phyloP scores from a whole-genome alignment of 2,329 filamentous ascomycete species.

The Paraphoma sp. region DNA sequence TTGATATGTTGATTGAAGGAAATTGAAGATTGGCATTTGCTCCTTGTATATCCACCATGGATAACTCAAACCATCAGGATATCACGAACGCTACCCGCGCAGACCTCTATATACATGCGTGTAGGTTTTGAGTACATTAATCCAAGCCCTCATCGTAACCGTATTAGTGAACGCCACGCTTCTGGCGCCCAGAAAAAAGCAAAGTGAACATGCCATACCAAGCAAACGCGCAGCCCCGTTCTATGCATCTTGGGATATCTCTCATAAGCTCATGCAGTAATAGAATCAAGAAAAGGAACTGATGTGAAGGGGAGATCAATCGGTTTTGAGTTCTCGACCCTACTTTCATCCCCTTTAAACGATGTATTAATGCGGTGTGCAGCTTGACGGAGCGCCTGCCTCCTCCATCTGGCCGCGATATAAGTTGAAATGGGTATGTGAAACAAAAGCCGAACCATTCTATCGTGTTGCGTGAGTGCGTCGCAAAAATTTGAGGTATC shows the following conservation, averaged over 20 bases:
- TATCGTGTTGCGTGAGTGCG: conserved; percentile 27
- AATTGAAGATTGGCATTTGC: conserved; percentile 12
- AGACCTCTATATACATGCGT: conserved; percentile 14
- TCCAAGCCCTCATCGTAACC: neutral
- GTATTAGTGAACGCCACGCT: conserved; percentile 3
- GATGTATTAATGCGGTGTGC: conserved; percentile 27
- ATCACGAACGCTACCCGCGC: conserved; percentile 11
- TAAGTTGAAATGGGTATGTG: conserved; percentile 24
- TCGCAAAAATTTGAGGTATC: conserved; percentile 28
- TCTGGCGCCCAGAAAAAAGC: neutral
- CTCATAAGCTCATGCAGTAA: conserved; percentile 36
- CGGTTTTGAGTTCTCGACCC: conserved; percentile 16
- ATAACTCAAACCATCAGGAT: conserved; percentile 12
- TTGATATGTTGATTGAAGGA: neutral
- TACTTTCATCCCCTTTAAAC: neutral
- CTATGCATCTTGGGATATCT: conserved; percentile 31
- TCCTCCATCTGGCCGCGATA: conserved; percentile 41
- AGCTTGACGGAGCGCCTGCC: conserved; percentile 48
- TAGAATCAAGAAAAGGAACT: neutral
- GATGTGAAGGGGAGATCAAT: conserved; percentile 3
- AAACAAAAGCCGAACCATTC: conserved; percentile 27
- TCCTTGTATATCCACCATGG: conserved; percentile 3
- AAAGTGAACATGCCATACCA: conserved; percentile 2
- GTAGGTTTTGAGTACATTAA: conserved; percentile 6
- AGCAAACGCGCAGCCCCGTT: conserved; percentile 7